Percentiles rank a stretch among this genome's conserved stretches.
phyloP scores from a whole-genome alignment of 768 basidiomycete genomes.

The Tylopilus intermedius region DNA sequence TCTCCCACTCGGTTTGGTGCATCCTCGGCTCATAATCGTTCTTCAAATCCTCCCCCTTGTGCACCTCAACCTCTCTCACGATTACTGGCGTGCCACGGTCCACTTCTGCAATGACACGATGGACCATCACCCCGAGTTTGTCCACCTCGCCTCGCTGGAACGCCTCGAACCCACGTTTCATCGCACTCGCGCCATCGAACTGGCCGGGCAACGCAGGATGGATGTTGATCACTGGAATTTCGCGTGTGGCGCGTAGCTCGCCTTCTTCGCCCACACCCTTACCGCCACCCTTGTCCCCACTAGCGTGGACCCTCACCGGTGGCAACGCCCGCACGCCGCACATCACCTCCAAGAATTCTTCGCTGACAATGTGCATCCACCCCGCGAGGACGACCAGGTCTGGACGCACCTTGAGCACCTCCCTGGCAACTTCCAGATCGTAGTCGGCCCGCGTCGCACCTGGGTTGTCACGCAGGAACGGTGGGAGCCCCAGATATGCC shows the following conservation, averaged over 20 bases:
- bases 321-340: conserved; percentile 17
- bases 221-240: conserved; percentile 87
- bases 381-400: conserved; percentile 94
- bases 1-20: conserved; percentile 81
- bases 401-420: conserved; percentile 58
- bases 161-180: conserved; percentile 84
- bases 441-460: conserved; percentile 78
- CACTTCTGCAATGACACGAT: conserved; percentile 88
- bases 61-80: conserved; percentile 71
- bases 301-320: conserved; percentile 5
- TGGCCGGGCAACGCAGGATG: conserved; percentile 94
- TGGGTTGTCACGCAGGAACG: conserved; percentile 70
- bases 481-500: conserved; percentile 76
- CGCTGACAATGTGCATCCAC: conserved; percentile 96
- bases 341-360: conserved; percentile 70
- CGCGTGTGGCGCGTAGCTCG: conserved; percentile 13
- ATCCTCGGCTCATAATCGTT: conserved; percentile 63
- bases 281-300: too few species aligned
- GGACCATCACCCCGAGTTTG: conserved; percentile 86
- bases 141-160: conserved; percentile 78
- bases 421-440: conserved; percentile 72
- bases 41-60: conserved; percentile 67
- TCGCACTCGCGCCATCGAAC: conserved; percentile 94
- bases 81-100: conserved; percentile 88
- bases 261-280: conserved; percentile 28